Evolutionary conservation across 768 basidiomycete genomes (phyloP).

Genomic region (Chiua virens): DNA sequence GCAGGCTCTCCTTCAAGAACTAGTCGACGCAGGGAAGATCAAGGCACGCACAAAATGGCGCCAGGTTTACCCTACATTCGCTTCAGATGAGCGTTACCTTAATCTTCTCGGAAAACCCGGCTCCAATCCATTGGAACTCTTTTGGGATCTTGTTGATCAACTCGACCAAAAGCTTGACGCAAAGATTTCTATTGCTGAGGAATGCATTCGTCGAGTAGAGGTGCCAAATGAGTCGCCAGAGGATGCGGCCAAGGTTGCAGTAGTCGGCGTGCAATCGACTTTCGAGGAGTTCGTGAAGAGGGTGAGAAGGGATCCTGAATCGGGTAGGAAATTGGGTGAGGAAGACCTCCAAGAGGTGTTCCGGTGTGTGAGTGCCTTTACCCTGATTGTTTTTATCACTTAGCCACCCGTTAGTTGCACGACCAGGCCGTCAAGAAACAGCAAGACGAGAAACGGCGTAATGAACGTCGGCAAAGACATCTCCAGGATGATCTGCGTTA

Average conservation of each 20-base stretch:
- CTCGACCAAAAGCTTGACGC: slow-evolving; percentile 84
- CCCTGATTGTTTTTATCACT: not conserved
- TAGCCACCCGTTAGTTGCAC: slow-evolving; percentile 53
- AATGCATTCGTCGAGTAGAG: slow-evolving; percentile 49
- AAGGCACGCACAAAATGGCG: slow-evolving; percentile 91
- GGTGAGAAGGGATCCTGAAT: slow-evolving; percentile 57
- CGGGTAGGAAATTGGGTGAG: slow-evolving; percentile 44
- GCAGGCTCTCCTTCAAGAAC: slow-evolving; percentile 68
- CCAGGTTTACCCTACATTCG: slow-evolving; percentile 75
- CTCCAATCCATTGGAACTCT: slow-evolving; percentile 92
- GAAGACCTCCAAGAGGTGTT: slow-evolving; percentile 61
- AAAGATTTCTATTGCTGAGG: slow-evolving; percentile 69
- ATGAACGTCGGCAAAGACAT: slow-evolving; percentile 82
- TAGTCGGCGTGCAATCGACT: slow-evolving; percentile 55
- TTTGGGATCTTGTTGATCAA: slow-evolving; percentile 90
- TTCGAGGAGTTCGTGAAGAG: slow-evolving; percentile 62
- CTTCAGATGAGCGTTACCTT: slow-evolving; percentile 79
- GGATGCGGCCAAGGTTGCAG: slow-evolving; percentile 35
- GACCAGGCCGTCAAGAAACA: slow-evolving; percentile 70
- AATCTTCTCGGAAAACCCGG: slow-evolving; percentile 90
- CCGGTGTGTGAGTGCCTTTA: slow-evolving; percentile 50
- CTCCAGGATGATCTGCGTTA: slow-evolving; percentile 95
- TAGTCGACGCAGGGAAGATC: slow-evolving; percentile 66
- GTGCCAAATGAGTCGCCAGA: slow-evolving; percentile 31
- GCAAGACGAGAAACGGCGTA: slow-evolving; percentile 82